A percentile compares a stretch with the other conserved stretches of the same genome.
Conservation (phyloP, 2,329 filamentous ascomycete species). For the Pseudocercospora eumusae region DNA sequence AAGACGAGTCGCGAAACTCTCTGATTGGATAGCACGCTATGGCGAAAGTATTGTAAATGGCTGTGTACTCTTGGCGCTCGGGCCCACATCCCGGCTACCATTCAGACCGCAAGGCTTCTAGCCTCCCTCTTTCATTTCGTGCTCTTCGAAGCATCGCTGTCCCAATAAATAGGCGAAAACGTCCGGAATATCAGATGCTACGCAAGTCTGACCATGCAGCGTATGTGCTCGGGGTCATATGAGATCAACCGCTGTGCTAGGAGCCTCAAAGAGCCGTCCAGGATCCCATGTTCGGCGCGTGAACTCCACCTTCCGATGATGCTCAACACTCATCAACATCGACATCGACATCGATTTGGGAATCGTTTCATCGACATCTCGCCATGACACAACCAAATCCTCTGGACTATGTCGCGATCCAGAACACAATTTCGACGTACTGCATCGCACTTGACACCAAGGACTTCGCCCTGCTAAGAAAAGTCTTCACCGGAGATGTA, state of each 20-base stretch:
- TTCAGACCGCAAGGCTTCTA: not conserved
- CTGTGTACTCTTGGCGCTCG: not conserved
- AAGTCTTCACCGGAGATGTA: constrained; percentile 47
- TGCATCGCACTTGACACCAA: constrained; percentile 50
- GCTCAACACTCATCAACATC: not conserved
- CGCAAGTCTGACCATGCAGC: no score
- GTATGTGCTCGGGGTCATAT: not conserved
- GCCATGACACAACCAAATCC: constrained; percentile 23
- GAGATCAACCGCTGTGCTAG: not conserved
- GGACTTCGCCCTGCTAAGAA: constrained; percentile 41
- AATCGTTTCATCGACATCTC: not conserved
- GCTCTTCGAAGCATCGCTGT: not conserved
- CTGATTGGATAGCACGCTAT: not conserved
- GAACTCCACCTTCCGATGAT: constrained; percentile 3
- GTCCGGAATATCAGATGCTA: not conserved
- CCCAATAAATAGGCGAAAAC: not conserved
- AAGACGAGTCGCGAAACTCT: no score
- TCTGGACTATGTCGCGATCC: constrained; percentile 44
- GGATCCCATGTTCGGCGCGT: not conserved
- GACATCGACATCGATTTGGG: not conserved
- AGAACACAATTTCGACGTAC: constrained; percentile 47
- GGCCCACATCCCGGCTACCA: not conserved
- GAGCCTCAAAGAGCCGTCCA: no score
- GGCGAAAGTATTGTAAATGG: not conserved
- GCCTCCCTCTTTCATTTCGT: not conserved